These are phyloP conservation scores for Plasmodium chabaudi DNA, from an alignment of 169 alveolate species.

Conservation along the genomic window DNA sequence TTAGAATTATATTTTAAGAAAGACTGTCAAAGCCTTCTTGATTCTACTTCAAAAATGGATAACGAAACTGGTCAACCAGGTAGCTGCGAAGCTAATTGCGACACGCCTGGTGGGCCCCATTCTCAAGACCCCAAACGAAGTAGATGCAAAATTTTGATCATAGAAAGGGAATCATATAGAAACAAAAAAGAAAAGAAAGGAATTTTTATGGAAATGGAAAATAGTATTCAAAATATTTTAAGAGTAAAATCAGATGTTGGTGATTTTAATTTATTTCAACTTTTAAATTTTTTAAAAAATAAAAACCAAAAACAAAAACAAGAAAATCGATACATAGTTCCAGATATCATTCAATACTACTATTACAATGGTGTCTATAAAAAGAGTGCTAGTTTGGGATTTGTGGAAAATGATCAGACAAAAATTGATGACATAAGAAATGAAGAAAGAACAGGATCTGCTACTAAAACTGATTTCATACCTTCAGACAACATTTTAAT, in stretches of 20 bases:
- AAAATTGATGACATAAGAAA: background rate
- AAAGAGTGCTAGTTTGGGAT: background rate
- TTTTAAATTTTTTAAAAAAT: conserved; percentile 16
- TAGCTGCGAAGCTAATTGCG: too few species aligned
- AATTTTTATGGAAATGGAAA: conserved; percentile 44
- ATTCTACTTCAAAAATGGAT: too few species aligned
- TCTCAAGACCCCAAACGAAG: background rate
- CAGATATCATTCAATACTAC: conserved; percentile 35
- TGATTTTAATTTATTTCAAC: conserved; percentile 19
- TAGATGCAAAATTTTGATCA: conserved; percentile 50
- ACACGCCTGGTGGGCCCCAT: too few species aligned
- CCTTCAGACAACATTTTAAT: conserved; percentile 9
- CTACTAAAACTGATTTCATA: background rate
- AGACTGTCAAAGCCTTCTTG: too few species aligned
- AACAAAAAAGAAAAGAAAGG: conserved; percentile 64
- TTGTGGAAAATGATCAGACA: background rate
- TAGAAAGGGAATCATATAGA: conserved; percentile 53
- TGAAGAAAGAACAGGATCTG: background rate
- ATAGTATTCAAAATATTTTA: conserved; percentile 13
- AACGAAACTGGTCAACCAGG: too few species aligned
- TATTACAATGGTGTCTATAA: conserved; percentile 29
- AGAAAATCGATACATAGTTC: background rate
- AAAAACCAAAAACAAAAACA: background rate
- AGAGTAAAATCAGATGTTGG: conserved; percentile 49
- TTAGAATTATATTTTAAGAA: background rate